Percentiles rank a stretch among this genome's conserved stretches.
Conservation (phyloP, 202 grass and related monocot genomes). For the Setaria italica region DNA sequence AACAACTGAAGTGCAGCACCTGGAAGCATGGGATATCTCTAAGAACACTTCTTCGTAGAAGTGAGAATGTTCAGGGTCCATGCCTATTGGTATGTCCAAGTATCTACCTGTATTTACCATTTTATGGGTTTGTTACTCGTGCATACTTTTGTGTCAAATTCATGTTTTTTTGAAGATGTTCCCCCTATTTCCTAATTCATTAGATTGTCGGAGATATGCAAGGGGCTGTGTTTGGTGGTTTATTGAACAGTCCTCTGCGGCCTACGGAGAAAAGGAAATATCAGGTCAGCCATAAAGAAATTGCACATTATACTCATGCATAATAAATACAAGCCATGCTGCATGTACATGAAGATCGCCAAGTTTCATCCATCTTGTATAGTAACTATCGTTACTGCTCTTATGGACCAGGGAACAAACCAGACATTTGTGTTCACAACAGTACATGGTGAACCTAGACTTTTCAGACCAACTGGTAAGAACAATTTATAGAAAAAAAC, state of each 20-base stretch:
- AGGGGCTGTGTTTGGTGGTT: slow-evolving; percentile 88
- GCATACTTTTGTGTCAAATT: neutral
- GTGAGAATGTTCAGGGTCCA: slow-evolving; percentile 64
- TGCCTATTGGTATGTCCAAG: slow-evolving; percentile 78
- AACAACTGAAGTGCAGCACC: slow-evolving; percentile 81
- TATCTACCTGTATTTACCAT: slow-evolving; percentile 20
- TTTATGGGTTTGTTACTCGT: slow-evolving; percentile 15
- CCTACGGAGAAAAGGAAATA: slow-evolving; percentile 94
- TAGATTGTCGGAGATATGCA: slow-evolving; percentile 86
- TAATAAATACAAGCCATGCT: neutral
- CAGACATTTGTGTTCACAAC: slow-evolving; percentile 94
- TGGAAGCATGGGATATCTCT: slow-evolving; percentile 97
- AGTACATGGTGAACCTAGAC: slow-evolving; percentile 68
- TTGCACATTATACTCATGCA: neutral
- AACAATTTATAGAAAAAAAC: neutral
- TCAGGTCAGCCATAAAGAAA: slow-evolving; percentile 58
- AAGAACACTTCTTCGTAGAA: slow-evolving; percentile 82
- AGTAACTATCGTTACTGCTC: slow-evolving; percentile 13
- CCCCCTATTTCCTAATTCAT: slow-evolving; percentile 7
- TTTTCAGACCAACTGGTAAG: slow-evolving; percentile 90
- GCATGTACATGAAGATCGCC: neutral
- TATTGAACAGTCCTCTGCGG: slow-evolving; percentile 78
- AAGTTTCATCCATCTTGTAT: slow-evolving; percentile 31
- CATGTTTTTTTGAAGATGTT: slow-evolving; percentile 13
- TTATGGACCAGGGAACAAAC: slow-evolving; percentile 68